A percentile compares a stretch with the other conserved stretches of the same genome.
phyloP scores from a whole-genome alignment of 2,329 filamentous ascomycete genomes.

The Myriosclerotinia duriaeana region DNA sequence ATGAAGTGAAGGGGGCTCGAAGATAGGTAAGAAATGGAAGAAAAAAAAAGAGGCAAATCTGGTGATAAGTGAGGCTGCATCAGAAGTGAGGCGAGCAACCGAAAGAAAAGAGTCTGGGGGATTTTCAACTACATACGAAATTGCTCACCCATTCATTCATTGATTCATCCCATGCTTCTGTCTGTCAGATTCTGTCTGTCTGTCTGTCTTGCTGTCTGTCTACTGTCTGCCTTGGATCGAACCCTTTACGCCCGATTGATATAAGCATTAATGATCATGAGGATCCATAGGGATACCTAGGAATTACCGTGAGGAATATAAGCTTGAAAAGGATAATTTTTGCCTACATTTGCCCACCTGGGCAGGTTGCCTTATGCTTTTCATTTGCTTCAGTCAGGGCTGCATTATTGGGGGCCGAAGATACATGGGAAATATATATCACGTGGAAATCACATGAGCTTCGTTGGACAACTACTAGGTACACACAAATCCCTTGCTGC shows the following conservation, averaged over 20 bases:
- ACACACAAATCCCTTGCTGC: no score
- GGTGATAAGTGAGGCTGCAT: conserved; percentile 13
- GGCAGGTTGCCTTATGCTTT: no score
- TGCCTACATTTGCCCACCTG: no score
- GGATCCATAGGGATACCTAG: no score
- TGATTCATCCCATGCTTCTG: background rate
- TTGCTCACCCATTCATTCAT: background rate
- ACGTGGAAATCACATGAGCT: background rate
- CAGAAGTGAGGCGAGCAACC: conserved; percentile 23
- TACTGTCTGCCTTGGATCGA: no score
- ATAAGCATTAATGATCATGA: background rate
- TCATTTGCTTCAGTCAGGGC: no score
- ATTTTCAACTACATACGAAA: no score
- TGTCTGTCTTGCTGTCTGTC: no score
- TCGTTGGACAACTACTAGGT: no score
- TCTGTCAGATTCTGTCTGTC: background rate
- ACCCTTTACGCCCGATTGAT: background rate
- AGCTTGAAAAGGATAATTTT: background rate
- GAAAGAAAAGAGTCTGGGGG: background rate
- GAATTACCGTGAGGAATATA: background rate
- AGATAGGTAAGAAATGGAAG: background rate
- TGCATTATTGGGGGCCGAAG: no score
- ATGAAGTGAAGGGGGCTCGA: background rate
- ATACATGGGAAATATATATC: background rate
- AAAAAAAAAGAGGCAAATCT: background rate